phyloP scores from a whole-genome alignment of 2,329 filamentous ascomycete genomes.

The Alternaria burnsii region DNA sequence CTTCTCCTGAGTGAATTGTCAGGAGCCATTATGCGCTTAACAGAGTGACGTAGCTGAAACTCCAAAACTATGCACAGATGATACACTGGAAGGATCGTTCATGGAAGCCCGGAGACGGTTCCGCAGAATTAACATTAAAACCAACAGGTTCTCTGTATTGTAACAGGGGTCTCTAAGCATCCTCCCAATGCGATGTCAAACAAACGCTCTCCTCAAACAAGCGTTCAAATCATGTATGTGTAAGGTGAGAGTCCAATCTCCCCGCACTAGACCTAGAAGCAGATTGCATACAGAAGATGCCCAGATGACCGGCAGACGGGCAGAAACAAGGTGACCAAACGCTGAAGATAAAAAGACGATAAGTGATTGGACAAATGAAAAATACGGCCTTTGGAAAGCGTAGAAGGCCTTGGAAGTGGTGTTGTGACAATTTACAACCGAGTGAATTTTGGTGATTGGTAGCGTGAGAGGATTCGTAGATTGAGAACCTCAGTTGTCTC shows the following conservation, averaged over 20 bases:
- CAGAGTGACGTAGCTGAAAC: background rate
- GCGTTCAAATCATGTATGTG: slow-evolving; percentile 15
- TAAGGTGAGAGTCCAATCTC: slow-evolving; percentile 5
- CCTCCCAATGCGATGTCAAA: slow-evolving; percentile 8
- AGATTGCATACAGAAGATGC: slow-evolving; percentile 15
- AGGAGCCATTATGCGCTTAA: background rate
- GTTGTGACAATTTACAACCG: slow-evolving; percentile 32
- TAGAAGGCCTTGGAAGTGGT: slow-evolving; percentile 2
- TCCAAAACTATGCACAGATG: background rate
- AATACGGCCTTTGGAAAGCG: slow-evolving; percentile 13
- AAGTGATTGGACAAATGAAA: slow-evolving; percentile 19
- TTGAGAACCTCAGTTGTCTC: slow-evolving; percentile 12
- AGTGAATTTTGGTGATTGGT: slow-evolving; percentile 19
- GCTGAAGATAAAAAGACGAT: slow-evolving; percentile 13
- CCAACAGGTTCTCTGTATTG: slow-evolving; percentile 7
- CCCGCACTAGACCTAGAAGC: slow-evolving; percentile 9
- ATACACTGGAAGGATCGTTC: background rate
- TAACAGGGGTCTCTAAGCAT: background rate
- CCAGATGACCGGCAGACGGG: slow-evolving; percentile 23
- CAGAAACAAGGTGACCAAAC: slow-evolving; percentile 14
- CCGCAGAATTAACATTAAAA: slow-evolving; percentile 19
- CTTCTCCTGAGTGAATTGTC: background rate
- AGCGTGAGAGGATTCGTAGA: background rate
- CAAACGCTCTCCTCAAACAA: slow-evolving; percentile 9
- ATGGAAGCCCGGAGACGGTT: background rate